Evolutionary conservation across 176 grass and related monocot genomes (phyloP).

Genomic region (Leersia perrieri): DNA sequence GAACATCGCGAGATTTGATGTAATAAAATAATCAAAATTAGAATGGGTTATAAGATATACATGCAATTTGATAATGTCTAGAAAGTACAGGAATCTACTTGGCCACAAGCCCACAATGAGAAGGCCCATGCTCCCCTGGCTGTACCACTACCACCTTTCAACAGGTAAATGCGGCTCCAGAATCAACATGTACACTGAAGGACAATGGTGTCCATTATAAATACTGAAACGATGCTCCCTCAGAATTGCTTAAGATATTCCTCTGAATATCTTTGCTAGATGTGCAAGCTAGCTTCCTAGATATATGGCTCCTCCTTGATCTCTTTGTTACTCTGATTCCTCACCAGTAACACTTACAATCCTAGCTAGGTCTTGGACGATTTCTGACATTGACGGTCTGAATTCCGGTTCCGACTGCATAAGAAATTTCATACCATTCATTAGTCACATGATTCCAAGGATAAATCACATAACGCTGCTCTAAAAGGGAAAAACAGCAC

Average conservation of each 20-base stretch:
- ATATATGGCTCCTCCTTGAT: constrained; percentile 11
- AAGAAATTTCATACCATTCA: constrained; percentile 30
- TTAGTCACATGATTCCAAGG: constrained; percentile 23
- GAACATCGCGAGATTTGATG: constrained; percentile 23
- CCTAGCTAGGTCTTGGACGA: constrained; percentile 64
- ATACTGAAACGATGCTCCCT: not conserved
- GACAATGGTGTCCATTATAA: constrained; percentile 7
- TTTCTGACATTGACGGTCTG: constrained; percentile 68
- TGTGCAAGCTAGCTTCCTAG: not conserved
- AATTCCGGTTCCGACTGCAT: constrained; percentile 63
- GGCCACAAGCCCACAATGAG: constrained; percentile 1
- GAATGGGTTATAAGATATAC: constrained; percentile 47
- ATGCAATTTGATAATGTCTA: constrained; percentile 22
- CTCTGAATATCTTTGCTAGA: constrained; percentile 1
- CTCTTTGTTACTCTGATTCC: constrained; percentile 31
- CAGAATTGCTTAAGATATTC: constrained; percentile 1
- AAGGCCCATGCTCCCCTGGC: not conserved
- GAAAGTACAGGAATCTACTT: constrained; percentile 23
- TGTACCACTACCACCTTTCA: constrained; percentile 27
- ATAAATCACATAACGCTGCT: not conserved
- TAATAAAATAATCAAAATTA: constrained; percentile 29
- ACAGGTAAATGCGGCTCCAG: constrained; percentile 29
- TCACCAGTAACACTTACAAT: constrained; percentile 38
- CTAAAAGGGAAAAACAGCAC: constrained; percentile 2
- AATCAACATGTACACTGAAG: constrained; percentile 44